Conservation (phyloP, 2,329 filamentous ascomycete genomes). For the Calycina herbarum region DNA sequence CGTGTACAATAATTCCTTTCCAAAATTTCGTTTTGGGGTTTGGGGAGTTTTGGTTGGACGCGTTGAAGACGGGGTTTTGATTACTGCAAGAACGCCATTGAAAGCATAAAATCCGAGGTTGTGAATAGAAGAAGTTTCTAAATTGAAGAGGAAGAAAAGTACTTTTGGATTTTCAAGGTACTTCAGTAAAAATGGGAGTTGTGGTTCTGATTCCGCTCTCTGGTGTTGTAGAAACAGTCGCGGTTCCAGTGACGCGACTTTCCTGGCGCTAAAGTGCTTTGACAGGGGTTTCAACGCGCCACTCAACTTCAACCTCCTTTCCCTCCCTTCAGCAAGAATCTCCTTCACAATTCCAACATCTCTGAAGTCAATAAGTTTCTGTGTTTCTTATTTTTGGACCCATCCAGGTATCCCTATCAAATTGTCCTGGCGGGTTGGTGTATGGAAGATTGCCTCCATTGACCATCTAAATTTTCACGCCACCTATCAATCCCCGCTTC, state of each 20-base stretch:
- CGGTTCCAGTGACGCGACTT: constrained; percentile 3
- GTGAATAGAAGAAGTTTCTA: background rate
- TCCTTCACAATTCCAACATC: no score
- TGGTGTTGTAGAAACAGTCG: constrained; percentile 7
- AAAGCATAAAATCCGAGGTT: background rate
- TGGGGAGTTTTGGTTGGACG: constrained; percentile 3
- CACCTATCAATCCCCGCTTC: no score
- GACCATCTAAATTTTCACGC: no score
- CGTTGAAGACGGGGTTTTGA: background rate
- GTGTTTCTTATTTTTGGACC: no score
- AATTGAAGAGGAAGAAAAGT: background rate
- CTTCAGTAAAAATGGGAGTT: background rate
- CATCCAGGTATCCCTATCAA: no score
- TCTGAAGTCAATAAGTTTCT: no score
- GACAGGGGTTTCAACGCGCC: constrained; percentile 3
- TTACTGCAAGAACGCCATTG: background rate
- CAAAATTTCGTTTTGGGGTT: background rate
- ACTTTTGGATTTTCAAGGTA: background rate
- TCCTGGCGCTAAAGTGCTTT: constrained; percentile 5
- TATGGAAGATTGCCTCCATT: no score
- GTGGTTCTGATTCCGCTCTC: background rate
- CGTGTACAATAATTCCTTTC: background rate
- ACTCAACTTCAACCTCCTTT: background rate
- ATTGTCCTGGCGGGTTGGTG: no score
- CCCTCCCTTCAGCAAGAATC: background rate